phyloP scores from a whole-genome alignment of 202 grass and related monocot genomes.

The Setaria italica region DNA sequence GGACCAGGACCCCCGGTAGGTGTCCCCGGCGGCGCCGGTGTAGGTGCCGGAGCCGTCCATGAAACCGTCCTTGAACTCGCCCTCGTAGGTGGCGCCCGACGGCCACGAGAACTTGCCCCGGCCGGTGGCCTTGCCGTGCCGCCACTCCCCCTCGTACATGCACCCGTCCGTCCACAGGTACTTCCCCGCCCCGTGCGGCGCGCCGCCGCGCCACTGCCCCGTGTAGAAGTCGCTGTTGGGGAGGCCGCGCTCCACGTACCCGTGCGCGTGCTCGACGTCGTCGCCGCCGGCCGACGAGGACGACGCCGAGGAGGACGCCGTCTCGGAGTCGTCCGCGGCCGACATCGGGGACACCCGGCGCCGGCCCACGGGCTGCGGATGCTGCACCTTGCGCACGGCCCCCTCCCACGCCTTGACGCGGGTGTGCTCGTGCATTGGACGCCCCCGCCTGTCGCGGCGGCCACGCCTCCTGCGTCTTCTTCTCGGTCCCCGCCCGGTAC shows the following conservation, averaged over 20 bases:
- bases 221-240: slow-evolving; percentile 96
- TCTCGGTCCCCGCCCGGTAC: background rate
- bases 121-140: slow-evolving; percentile 76
- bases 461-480: background rate
- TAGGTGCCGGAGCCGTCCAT: slow-evolving; percentile 94
- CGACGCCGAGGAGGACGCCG: slow-evolving; percentile 50
- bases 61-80: slow-evolving; percentile 91
- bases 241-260: slow-evolving; percentile 70
- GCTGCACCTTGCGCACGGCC: slow-evolving; percentile 56
- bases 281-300: slow-evolving; percentile 51
- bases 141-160: slow-evolving; percentile 99
- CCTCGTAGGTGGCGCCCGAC: slow-evolving; percentile 90
- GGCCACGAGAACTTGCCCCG: slow-evolving; percentile 96
- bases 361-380: slow-evolving; percentile 50
- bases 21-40: slow-evolving; percentile 89
- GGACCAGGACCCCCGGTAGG: slow-evolving; percentile 79
- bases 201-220: slow-evolving; percentile 74
- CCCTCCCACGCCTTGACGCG: slow-evolving; percentile 74
- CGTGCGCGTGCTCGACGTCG: slow-evolving; percentile 19
- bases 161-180: slow-evolving; percentile 98
- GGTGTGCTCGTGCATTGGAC: slow-evolving; percentile 82
- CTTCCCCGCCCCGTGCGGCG: slow-evolving; percentile 80
- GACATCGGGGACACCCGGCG: slow-evolving; percentile 74
- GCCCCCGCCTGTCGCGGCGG: slow-evolving; percentile 30
- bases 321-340: slow-evolving; percentile 65